A percentile compares a stretch with the other conserved stretches of the same genome.
Conservation (phyloP, 768 basidiomycete species). For the Leccinellum albellum region DNA sequence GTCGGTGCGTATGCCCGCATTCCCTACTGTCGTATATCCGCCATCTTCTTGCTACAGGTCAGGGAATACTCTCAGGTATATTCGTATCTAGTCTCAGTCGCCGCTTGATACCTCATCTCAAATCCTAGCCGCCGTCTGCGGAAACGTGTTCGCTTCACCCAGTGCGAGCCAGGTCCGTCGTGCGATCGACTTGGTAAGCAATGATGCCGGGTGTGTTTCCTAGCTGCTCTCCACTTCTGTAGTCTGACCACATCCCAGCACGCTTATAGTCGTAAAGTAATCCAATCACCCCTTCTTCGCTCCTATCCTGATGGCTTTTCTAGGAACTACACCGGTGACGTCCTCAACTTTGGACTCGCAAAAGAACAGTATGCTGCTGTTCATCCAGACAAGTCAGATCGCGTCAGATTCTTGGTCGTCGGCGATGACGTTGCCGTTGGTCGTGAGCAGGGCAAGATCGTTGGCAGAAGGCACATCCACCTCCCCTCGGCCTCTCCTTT, state of each 20-base stretch:
- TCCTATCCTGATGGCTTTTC: constrained; percentile 4
- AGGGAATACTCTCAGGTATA: constrained; percentile 73
- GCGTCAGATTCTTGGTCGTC: constrained; percentile 74
- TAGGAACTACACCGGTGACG: constrained; percentile 88
- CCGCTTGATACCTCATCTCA: neutral
- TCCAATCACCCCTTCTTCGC: neutral
- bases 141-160: constrained; percentile 88
- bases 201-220: constrained; percentile 58
- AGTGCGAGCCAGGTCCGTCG: constrained; percentile 80
- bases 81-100: neutral
- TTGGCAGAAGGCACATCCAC: constrained; percentile 60
- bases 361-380: constrained; percentile 76
- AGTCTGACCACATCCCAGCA: constrained; percentile 38
- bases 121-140: constrained; percentile 70
- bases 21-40: neutral
- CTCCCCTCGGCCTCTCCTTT: constrained; percentile 12
- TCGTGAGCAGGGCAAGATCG: constrained; percentile 72
- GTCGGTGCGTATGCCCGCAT: constrained; percentile 55
- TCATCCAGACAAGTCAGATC: constrained; percentile 62
- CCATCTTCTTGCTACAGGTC: constrained; percentile 38
- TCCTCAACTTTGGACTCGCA: constrained; percentile 88
- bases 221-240: neutral
- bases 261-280: constrained; percentile 81
- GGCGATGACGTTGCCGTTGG: constrained; percentile 91
- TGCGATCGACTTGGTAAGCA: constrained; percentile 73